Evolutionary conservation across 2,329 filamentous ascomycete species (phyloP).

Genomic region (Cladosporium sp.): DNA sequence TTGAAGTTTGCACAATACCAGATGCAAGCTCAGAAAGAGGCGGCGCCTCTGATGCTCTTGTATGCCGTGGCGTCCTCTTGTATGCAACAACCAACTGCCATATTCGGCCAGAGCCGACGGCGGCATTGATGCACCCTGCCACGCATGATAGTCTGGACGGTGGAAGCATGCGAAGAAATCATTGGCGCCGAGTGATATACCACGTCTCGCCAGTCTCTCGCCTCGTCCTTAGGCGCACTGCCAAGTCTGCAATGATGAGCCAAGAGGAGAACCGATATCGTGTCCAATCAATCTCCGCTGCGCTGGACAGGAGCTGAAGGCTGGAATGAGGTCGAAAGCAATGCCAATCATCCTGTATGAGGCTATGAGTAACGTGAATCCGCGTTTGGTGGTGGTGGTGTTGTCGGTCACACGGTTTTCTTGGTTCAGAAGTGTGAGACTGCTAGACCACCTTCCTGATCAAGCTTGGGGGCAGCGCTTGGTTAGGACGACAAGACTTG

Average conservation of each 20-base stretch:
- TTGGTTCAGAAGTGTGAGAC: no score
- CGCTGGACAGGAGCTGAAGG: not conserved
- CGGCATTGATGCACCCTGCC: not conserved
- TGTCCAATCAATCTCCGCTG: conserved; percentile 1
- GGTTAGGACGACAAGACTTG: no score
- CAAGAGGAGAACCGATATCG: conserved; percentile 9
- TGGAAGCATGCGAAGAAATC: not conserved
- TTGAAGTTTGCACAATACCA: not conserved
- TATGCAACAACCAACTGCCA: not conserved
- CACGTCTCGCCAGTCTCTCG: not conserved
- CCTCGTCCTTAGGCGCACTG: not conserved
- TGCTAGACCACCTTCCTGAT: no score
- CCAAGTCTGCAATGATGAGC: conserved; percentile 7
- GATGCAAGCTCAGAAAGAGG: not conserved
- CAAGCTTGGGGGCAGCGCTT: no score
- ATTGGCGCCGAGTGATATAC: conserved; percentile 11
- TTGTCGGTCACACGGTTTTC: no score
- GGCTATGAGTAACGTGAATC: no score
- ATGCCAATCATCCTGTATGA: no score
- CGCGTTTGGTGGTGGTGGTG: no score
- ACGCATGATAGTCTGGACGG: not conserved
- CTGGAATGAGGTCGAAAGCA: no score
- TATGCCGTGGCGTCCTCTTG: not conserved
- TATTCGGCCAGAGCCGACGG: conserved; percentile 1
- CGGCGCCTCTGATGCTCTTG: conserved; percentile 1